These are phyloP conservation scores for Penicillium griseofulvum DNA, from an alignment of 2,329 filamentous ascomycete species.

Conservation along the genomic window DNA sequence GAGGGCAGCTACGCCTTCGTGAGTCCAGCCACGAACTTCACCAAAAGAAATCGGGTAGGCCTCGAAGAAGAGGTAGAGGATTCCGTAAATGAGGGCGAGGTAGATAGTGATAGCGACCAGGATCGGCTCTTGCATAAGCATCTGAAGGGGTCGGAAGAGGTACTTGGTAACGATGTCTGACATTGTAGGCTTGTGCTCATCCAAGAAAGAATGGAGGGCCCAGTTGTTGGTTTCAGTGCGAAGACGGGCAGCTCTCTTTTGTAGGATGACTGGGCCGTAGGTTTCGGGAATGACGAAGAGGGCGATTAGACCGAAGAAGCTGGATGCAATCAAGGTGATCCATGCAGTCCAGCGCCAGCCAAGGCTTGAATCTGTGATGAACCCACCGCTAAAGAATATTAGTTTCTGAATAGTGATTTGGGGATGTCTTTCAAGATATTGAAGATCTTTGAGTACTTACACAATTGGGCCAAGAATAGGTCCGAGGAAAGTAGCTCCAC, in stretches of 20 bases:
- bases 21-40: slow-evolving; percentile 37
- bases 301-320: slow-evolving; percentile 43
- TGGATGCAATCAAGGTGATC: slow-evolving; percentile 52
- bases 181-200: slow-evolving; percentile 43
- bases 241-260: slow-evolving; percentile 48
- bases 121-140: slow-evolving; percentile 51
- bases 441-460: slow-evolving; percentile 14
- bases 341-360: slow-evolving; percentile 61
- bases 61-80: slow-evolving; percentile 41
- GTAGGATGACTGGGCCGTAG: slow-evolving; percentile 50
- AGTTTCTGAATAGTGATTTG: not conserved
- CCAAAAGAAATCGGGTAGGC: slow-evolving; percentile 43
- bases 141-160: slow-evolving; percentile 45
- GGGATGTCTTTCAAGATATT: too few relatives aligned
- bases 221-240: slow-evolving; percentile 50
- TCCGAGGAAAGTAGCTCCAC: slow-evolving; percentile 49
- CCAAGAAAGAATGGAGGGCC: slow-evolving; percentile 46
- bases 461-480: slow-evolving; percentile 51
- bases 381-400: slow-evolving; percentile 39
- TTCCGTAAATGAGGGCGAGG: slow-evolving; percentile 41
- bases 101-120: slow-evolving; percentile 49
- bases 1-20: slow-evolving; percentile 36
- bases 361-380: slow-evolving; percentile 50
- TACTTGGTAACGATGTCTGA: slow-evolving; percentile 45
- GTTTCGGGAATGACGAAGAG: slow-evolving; percentile 53